A percentile compares a stretch with the other conserved stretches of the same genome.
These are phyloP conservation scores for Taphrina sp. DNA, from an alignment of 1,139 yeast species.

Conservation along the genomic window DNA sequence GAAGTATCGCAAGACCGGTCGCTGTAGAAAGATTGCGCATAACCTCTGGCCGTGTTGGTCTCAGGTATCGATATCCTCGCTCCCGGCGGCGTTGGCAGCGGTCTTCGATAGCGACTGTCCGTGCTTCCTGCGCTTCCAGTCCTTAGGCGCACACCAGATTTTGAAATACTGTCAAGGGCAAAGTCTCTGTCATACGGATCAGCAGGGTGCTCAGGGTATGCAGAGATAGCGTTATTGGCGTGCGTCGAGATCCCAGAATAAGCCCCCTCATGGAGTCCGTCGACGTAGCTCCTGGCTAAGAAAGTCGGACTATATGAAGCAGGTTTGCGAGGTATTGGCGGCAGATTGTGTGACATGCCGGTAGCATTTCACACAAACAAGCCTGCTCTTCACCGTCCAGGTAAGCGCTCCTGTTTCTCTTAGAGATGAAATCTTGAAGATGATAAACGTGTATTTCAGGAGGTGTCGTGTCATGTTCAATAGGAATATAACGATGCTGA, in stretches of 20 bases:
- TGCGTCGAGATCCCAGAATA: too few species aligned
- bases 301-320: conserved; percentile 28
- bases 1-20: background rate
- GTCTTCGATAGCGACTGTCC: conserved; percentile 7
- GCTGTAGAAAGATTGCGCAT: background rate
- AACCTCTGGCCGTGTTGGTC: background rate
- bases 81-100: conserved; percentile 15
- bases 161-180: background rate
- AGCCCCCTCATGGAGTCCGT: background rate
- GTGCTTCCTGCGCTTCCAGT: too few species aligned
- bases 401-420: too few species aligned
- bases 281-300: conserved; percentile 5
- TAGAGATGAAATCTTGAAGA: too few species aligned
- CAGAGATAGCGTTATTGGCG: too few species aligned
- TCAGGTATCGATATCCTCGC: background rate
- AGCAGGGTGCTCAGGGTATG: too few species aligned
- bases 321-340: conserved; percentile 21
- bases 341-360: conserved; percentile 6
- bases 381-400: too few species aligned
- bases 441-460: background rate
- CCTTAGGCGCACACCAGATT: too few species aligned
- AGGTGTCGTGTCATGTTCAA: background rate
- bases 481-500: too few species aligned
- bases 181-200: conserved; percentile 9
- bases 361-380: too few species aligned